A percentile compares a stretch with the other conserved stretches of the same genome.
Conservation (phyloP, 192 early-diverging fungal genomes). For the Linnemannia schmuckeri region DNA sequence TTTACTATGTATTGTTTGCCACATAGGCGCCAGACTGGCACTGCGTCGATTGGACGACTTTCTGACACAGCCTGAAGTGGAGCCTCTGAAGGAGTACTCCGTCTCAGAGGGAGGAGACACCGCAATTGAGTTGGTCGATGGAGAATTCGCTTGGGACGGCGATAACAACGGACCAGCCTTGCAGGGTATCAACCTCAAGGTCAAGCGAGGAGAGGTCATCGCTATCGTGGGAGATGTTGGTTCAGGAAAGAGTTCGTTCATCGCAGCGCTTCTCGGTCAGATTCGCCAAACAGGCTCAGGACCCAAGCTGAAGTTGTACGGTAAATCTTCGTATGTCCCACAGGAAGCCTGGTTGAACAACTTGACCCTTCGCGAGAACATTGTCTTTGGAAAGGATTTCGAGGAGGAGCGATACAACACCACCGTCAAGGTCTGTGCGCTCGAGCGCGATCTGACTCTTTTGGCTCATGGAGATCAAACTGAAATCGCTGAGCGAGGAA, state of each 20-base stretch:
- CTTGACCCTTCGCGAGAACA: slow-evolving; percentile 73
- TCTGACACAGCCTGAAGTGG: slow-evolving; percentile 64
- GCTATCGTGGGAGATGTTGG: slow-evolving; percentile 87
- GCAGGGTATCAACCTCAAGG: slow-evolving; percentile 41
- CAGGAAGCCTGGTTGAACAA: slow-evolving; percentile 92
- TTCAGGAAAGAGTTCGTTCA: slow-evolving; percentile 84
- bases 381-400: slow-evolving; percentile 75
- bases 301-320: slow-evolving; percentile 60
- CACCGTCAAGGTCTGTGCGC: slow-evolving; percentile 80
- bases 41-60: slow-evolving; percentile 32
- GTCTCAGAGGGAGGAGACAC: slow-evolving; percentile 44
- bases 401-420: slow-evolving; percentile 57
- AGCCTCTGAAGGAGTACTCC: slow-evolving; percentile 39
- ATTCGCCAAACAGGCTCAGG: slow-evolving; percentile 54
- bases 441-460: slow-evolving; percentile 82
- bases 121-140: slow-evolving; percentile 30
- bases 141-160: slow-evolving; percentile 67
- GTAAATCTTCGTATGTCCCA: slow-evolving; percentile 79
- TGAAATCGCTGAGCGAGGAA: slow-evolving; percentile 83
- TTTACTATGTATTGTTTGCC: slow-evolving; percentile 22
- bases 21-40: slow-evolving; percentile 26
- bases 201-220: slow-evolving; percentile 68
- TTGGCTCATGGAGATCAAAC: slow-evolving; percentile 68
- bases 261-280: slow-evolving; percentile 75
- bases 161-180: slow-evolving; percentile 66